Base-by-base conservation (phyloP, 805 yeast genomes). In the Pachysolen tannophilus region DNA sequence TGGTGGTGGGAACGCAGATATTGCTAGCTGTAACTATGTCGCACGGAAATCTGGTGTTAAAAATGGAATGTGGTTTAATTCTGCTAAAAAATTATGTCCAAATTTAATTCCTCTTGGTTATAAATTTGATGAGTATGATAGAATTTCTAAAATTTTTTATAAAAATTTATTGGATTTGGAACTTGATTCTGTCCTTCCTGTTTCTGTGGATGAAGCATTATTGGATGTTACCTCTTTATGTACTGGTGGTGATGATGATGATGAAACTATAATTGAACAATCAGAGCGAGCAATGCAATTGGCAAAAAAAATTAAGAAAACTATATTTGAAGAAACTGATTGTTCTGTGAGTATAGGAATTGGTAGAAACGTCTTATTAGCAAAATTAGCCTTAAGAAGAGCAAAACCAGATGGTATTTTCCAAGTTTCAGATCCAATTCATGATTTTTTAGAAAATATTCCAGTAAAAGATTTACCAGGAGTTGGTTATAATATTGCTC, bases 181-280 rank as follows among this genome's bases (percentile, higher is more conserved):
- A 0, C 61, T 65, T 13, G 60, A 59, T 26, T 65, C 78, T 31
- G 72, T 87, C 2, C 65, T 78, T 20, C 97, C 97, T 0, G 84
- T 92, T 1, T 86, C 94, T 41, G 78, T 92, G 3, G 97, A 92
- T 54, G 98, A 92, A 50, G 95, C 87, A 0, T 58, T 92, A n/a
- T 51, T 85, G 8, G 94, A 85, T 46, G 65, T 80, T 1, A 59
- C 67, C 0, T 28, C 53, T 2, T 23, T 61, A 17, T 35, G 48
- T 16, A 26, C 15, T 5, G 32, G 18, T 10, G 20, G 33, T 28
- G 43, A 39, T 17, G 37, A 40, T 18, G 56, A 50, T 25, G 50
- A 53, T 17, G 44, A 44, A 5, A 6, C 10, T 3, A 34, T 30
- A 33, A 59, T 63, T 1, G 33, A 45, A 5, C 40, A 39, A 1